Evolutionary conservation across 2,329 filamentous ascomycete species (phyloP), one percentile per base, ranked within the genome.

Genomic region (Xylariaceae sp.): DNA sequence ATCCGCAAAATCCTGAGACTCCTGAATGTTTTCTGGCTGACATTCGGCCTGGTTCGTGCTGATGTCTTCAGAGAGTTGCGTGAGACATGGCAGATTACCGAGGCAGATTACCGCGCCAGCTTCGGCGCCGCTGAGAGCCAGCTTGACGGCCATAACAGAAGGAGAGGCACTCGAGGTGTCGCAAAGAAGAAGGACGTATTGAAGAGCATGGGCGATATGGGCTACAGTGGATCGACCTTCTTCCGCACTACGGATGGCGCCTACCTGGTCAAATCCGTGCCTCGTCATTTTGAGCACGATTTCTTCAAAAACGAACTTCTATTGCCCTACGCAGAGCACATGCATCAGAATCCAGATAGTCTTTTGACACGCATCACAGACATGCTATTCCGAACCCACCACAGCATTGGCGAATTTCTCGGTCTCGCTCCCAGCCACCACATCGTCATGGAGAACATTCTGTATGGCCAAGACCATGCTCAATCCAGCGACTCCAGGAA

Each of bases 381-480:
- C 61, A 80, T 88, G 47, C 69, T 88, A 0, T 74, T 79, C 41
- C 73, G 75, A 0, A 71, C 75, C 0, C 71, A 75, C 8, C 55
- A 64, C 0, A 80, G 81, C 0, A 58, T 89, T 1, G 85, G 85
- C 1, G 73, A 76, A 1, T 55, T 81, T 0, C 54, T 87, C 0
- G 75, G 82, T 4, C 65, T 75, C 1, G 79, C 82, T 0, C 85
- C 86, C 0, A 80, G 79, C 1, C 84, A 88, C 53, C 85, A 88
- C 58, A 85, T 89, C 48, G 73, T 89, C 56, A 89, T 89, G 86
- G 85, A 88, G 62, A 89, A 89, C 58, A 71, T 87, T 2, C 68
- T 88, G 20, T 79, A 77, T 50, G 85, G 84, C 2, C 74, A 80
- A 50, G 68, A 71, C 12, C 64, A 69, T 11, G 68, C 70, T 44